Base-by-base conservation (phyloP, 495 filamentous ascomycete species). In the Penicillium odoratum region DNA sequence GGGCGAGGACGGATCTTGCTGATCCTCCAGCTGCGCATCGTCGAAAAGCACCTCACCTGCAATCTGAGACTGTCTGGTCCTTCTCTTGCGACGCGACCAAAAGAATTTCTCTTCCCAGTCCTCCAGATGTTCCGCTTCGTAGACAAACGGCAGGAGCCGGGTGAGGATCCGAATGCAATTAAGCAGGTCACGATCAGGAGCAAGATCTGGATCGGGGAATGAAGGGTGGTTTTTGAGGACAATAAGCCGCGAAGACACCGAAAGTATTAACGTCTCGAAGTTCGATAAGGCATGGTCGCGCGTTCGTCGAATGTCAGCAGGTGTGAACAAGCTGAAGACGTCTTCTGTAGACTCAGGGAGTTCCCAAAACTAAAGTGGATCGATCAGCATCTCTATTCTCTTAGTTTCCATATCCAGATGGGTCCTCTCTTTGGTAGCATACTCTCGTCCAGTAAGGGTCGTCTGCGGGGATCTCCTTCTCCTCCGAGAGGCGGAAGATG, bases 301-400 rank as follows among this genome's bases (percentile, higher is more conserved):
- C 36, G 92, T 92, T 60, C 93, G 86, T 54, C 95, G 89, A 53
- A 99, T 93, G 74, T 99, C 94, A 34, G 89, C 85, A 9, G 93
- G 88, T 47, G 93, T 91, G 74, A 98, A 99, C 52, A 99, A 85
- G 61, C 91, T 95, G 79, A 98, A 98, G 66, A 98, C 87, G 76
- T 99, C 94, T 60, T 98, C 94, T 36, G 90, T 83, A 13, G 92
- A 92, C 74, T 98, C 95, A 60, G 95, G 94, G 25, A 99, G 88
- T 74, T 97, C 91, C 92, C 93, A 97, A 77, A 97, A 99, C 92
- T 97, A n/a, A 64, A 10, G 8, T 11, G 13, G 28, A 0, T 15
- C 3, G 6, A 38, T 69, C 44, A 69, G 61, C 40, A 16, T 18
- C 6, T 3, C n/a, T 13, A 4, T 10, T 29, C 15, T 4, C 29